Evolutionary conservation across 129 eudicot species (phyloP), one percentile per base, ranked within the genome.

Genomic region (Deinandra increscens): DNA sequence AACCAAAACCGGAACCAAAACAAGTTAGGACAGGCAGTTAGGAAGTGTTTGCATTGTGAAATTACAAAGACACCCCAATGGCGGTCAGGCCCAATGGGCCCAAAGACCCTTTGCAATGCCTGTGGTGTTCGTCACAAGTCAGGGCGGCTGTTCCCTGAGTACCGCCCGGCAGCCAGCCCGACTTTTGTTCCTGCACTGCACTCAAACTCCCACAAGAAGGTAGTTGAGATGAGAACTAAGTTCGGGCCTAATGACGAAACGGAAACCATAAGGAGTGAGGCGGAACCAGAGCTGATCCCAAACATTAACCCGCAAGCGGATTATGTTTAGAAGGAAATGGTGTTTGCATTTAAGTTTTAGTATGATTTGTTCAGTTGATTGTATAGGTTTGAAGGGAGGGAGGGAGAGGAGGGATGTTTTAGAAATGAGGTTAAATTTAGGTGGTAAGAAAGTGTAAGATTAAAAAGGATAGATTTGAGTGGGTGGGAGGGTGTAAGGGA

Each of bases 81-180:
- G 99, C 81, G 99, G 73, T 92, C 99, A 0, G 99, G 99, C 13
- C 99, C 99, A 4, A 66, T 89, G 90, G 99, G 99, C 15, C 99
- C 99, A 2, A 93, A 93, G 76, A 86, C 88, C 48, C 95, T 93
- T 13, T 93, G 98, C 77, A 93, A 93, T 58, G 98, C 98, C 0
- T 93, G 98, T 69, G 98, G 98, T 50, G 98, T 93, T 53, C 98
- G 98, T 18, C 87, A 89, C 87, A 93, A 93, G 76, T 89, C 96
- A 0, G 98, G 98, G 31, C 60, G 98, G 33, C 78, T 93, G 54
- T 89, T 81, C 82, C 98, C 98, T 0, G 98, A 93, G 88, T 93
- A 93, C 72, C 88, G 98, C 7, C 98, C 98, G 1, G 98, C 98
- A 23, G 98, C 97, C 31, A 93, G 98, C 38, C 98, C 98, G 0